A percentile compares a stretch with the other conserved stretches of the same genome.
Evolutionary conservation across 2,329 filamentous ascomycete species (phyloP).

Genomic region (Cladorrhinum sp.): DNA sequence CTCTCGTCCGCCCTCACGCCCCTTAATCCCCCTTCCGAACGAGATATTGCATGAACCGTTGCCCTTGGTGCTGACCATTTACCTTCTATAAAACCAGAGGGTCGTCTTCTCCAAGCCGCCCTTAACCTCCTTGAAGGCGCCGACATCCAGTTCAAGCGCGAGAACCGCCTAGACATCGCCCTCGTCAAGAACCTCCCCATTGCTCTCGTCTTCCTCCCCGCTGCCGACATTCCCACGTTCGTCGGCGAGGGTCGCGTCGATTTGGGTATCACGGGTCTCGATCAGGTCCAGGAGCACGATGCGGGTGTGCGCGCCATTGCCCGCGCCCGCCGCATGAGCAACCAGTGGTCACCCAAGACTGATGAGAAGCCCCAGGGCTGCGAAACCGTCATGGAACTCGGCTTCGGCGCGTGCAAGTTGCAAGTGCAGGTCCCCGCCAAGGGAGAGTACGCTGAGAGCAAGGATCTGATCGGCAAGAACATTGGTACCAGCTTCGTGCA

Average conservation of each 20-base stretch:
- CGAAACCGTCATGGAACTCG: slow-evolving; percentile 84
- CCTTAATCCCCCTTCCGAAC: background rate
- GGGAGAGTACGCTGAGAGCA: slow-evolving; percentile 65
- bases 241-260: slow-evolving; percentile 93
- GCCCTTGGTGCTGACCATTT: slow-evolving; percentile 21
- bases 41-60: background rate
- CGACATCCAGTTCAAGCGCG: slow-evolving; percentile 94
- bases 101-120: slow-evolving; percentile 81
- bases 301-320: slow-evolving; percentile 53
- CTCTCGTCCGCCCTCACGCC: slow-evolving; percentile 1
- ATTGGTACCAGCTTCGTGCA: slow-evolving; percentile 94
- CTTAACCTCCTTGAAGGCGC: slow-evolving; percentile 89
- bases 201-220: slow-evolving; percentile 93
- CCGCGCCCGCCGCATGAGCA: slow-evolving; percentile 47
- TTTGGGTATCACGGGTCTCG: slow-evolving; percentile 88
- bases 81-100: slow-evolving; percentile 58
- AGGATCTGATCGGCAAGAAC: slow-evolving; percentile 84
- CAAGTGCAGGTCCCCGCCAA: slow-evolving; percentile 96
- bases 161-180: slow-evolving; percentile 93
- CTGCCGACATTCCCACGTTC: slow-evolving; percentile 95
- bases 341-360: slow-evolving; percentile 43
- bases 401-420: slow-evolving; percentile 86
- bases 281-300: slow-evolving; percentile 91
- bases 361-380: slow-evolving; percentile 57
- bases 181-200: slow-evolving; percentile 96